Conservation (phyloP, 768 basidiomycete species). For the Auriculariales sp. region DNA sequence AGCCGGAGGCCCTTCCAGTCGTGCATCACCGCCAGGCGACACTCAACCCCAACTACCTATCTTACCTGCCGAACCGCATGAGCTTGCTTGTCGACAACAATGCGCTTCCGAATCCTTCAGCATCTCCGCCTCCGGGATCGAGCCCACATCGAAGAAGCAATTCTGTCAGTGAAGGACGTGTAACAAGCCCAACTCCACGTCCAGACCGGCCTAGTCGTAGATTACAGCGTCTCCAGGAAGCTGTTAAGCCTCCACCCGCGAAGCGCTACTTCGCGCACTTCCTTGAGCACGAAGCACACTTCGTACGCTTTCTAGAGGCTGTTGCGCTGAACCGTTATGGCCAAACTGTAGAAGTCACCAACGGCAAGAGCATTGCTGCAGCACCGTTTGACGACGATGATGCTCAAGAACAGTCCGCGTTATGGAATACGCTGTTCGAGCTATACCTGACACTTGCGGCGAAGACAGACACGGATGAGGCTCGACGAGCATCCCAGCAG, state of each 20-base stretch:
- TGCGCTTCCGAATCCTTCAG: slow-evolving; percentile 10
- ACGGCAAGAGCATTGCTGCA: slow-evolving; percentile 9
- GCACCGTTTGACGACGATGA: slow-evolving; percentile 26
- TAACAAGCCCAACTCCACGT: slow-evolving; percentile 6
- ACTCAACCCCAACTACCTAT: slow-evolving; percentile 51
- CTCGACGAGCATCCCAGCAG: slow-evolving; percentile 9
- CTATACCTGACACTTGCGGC: slow-evolving; percentile 62
- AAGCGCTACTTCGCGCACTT: slow-evolving; percentile 87
- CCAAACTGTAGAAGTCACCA: slow-evolving; percentile 39
- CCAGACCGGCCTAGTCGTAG: slow-evolving; percentile 9
- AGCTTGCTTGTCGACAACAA: slow-evolving; percentile 12
- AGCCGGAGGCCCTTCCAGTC: slow-evolving; percentile 22
- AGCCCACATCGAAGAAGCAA: no score
- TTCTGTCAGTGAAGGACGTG: no score
- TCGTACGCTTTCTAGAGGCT: slow-evolving; percentile 77
- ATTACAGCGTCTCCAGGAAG: slow-evolving; percentile 8
- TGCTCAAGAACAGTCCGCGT: slow-evolving; percentile 58
- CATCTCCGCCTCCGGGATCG: slow-evolving; percentile 5
- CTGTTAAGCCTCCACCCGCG: slow-evolving; percentile 56
- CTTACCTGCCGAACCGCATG: slow-evolving; percentile 60
- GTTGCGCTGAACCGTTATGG: slow-evolving; percentile 72
- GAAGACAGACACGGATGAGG: slow-evolving; percentile 8
- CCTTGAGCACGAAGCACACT: slow-evolving; percentile 72
- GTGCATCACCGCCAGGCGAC: slow-evolving; percentile 9
- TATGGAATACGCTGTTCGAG: slow-evolving; percentile 94